Percentiles rank a stretch among this genome's conserved stretches.
These are phyloP conservation scores for Xylaria sp. DNA, from an alignment of 2,329 filamentous ascomycete genomes.

Conservation along the genomic window DNA sequence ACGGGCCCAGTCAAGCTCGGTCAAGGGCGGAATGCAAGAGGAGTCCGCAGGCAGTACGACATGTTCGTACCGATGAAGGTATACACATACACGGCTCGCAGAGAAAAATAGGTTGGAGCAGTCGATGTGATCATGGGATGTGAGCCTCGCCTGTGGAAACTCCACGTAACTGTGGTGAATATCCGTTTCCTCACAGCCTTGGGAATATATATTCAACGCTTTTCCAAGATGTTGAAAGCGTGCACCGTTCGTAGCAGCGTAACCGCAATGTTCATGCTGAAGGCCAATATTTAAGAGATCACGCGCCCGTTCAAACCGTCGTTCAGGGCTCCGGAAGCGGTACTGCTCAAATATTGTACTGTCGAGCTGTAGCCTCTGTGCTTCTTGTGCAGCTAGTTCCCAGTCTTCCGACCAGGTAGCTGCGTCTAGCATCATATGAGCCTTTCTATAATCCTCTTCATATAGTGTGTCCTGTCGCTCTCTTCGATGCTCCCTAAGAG, in stretches of 20 bases:
- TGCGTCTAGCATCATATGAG: slow-evolving; percentile 34
- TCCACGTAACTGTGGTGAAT: slow-evolving; percentile 29
- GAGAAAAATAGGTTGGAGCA: slow-evolving; percentile 35
- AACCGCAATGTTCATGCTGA: slow-evolving; percentile 32
- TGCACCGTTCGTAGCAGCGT: slow-evolving; percentile 12
- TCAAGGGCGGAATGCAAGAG: slow-evolving; percentile 22
- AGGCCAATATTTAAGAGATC: slow-evolving; percentile 30
- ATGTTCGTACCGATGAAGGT: slow-evolving; percentile 23
- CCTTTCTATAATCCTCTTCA: slow-evolving; percentile 29
- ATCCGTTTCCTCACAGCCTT: slow-evolving; percentile 29
- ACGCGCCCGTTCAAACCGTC: slow-evolving; percentile 28
- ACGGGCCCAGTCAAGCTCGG: slow-evolving; percentile 28
- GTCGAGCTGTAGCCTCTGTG: slow-evolving; percentile 19
- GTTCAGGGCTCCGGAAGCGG: neutral
- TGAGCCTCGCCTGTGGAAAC: slow-evolving; percentile 26
- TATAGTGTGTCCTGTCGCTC: slow-evolving; percentile 27
- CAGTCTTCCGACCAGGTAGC: slow-evolving; percentile 30
- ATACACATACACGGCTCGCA: slow-evolving; percentile 28
- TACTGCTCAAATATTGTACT: slow-evolving; percentile 24
- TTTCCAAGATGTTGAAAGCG: slow-evolving; percentile 25
- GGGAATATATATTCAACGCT: slow-evolving; percentile 27
- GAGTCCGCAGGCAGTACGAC: slow-evolving; percentile 16
- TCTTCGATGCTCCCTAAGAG: neutral
- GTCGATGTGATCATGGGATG: slow-evolving; percentile 34
- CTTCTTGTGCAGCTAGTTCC: slow-evolving; percentile 28